These are phyloP conservation scores for Epithele typhae DNA, from an alignment of 768 basidiomycete genomes.

Conservation along the genomic window DNA sequence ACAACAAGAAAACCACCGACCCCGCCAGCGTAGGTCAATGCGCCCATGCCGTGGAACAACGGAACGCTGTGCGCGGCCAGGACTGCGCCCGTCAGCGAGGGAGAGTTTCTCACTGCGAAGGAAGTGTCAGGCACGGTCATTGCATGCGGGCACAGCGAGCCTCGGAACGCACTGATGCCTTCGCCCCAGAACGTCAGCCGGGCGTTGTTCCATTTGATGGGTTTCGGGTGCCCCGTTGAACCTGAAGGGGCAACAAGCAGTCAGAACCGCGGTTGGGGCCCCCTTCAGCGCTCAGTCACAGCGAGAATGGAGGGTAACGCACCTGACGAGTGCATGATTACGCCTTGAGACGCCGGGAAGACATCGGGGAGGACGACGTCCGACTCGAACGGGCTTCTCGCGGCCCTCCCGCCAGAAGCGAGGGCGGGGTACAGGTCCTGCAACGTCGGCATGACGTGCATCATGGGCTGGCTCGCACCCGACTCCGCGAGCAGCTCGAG, in stretches of 20 bases:
- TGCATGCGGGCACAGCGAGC: background rate
- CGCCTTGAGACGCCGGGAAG: too few species aligned
- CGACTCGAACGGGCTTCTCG: too few species aligned
- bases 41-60: background rate
- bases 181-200: background rate
- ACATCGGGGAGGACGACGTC: too few species aligned
- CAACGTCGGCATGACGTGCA: conserved; percentile 7
- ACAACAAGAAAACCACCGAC: background rate
- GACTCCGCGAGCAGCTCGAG: background rate
- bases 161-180: background rate
- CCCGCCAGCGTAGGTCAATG: background rate
- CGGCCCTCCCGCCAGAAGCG: too few species aligned
- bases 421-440: conserved; percentile 11
- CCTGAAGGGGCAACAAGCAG: too few species aligned
- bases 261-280: too few species aligned
- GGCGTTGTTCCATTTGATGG: background rate
- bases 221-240: background rate
- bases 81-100: background rate
- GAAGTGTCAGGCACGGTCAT: background rate
- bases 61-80: background rate
- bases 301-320: too few species aligned
- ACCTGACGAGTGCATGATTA: too few species aligned
- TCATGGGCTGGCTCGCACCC: background rate
- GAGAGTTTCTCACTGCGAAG: too few species aligned
- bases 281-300: too few species aligned